Base-by-base conservation (phyloP, 192 early-diverging fungal genomes). In the Gamsiella multidivaricata region DNA sequence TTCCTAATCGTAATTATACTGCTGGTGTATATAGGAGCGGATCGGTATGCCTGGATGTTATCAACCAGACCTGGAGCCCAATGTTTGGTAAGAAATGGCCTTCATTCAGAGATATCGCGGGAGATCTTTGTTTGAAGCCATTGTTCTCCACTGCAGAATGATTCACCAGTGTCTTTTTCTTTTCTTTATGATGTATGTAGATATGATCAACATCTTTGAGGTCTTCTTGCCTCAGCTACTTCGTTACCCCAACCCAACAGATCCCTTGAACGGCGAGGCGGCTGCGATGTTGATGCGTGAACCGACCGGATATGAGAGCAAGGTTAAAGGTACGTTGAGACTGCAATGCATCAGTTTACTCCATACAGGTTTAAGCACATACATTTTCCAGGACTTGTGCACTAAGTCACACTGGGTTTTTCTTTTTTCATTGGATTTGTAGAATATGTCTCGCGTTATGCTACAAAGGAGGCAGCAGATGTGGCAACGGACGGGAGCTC, bases 141-240 rank as follows among this genome's bases (percentile, higher is more conserved):
- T 41, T 1, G 41, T 15, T 42, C 12, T 15, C 18, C 18, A 15
- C 18, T 11, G 41, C 12, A 3, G 41, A n/a, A n/a, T n/a, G n/a
- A n/a, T n/a, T n/a, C n/a, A n/a, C n/a, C n/a, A n/a, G n/a, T 41
- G 7, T 41, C 39, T 41, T 41, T 41, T 41, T 7, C 39, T 22
- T 50, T 11, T 50, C 9, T 50, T 37, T 46, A 23, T 67, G 26
- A 36, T 32, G 37, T 12, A 20, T 61, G 25, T 67, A 95, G 97
- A 99, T 61, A 94, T 99, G 95, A 91, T 98, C 71, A 99, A 99
- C 80, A 99, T 99, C 64, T 98, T 99, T 75, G 98, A 98, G 71
- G 93, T 95, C 12, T 99, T 99, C 72, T 84, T 99, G 61, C 98
- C 98, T 31, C 98, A 99, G 82, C 86, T 99, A 50, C 82, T 99